phyloP scores from a whole-genome alignment of 1,139 yeast species.

The Waltiozyma sp. region DNA sequence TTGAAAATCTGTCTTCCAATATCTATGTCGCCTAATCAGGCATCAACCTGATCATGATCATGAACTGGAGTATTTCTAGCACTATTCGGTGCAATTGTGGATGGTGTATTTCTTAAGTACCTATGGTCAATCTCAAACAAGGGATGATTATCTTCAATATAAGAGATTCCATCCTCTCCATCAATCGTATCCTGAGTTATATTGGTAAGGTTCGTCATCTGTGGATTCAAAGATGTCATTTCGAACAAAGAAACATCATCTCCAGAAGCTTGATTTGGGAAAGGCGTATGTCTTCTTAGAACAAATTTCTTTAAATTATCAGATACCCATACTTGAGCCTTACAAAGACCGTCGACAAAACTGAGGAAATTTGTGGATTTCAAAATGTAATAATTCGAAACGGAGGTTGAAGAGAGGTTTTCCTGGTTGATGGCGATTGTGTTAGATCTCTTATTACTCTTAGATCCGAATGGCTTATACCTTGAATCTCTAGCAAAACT shows the following conservation, averaged over 20 bases:
- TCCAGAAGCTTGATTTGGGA: not conserved
- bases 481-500: slow-evolving; percentile 9
- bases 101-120: slow-evolving; percentile 17
- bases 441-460: slow-evolving; percentile 1
- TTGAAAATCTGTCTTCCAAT: too few species aligned
- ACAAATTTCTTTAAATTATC: not conserved
- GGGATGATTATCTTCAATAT: slow-evolving; percentile 17
- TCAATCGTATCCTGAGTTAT: slow-evolving; percentile 4
- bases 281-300: not conserved
- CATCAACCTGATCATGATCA: not conserved
- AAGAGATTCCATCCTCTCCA: slow-evolving; percentile 5
- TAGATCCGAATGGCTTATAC: slow-evolving; percentile 6
- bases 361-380: slow-evolving; percentile 13
- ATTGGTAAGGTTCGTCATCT: slow-evolving; percentile 2
- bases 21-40: too few species aligned
- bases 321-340: not conserved
- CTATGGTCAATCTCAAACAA: slow-evolving; percentile 17
- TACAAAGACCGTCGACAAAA: slow-evolving; percentile 5
- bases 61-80: slow-evolving; percentile 8
- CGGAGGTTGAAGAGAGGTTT: not conserved
- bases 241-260: slow-evolving; percentile 5
- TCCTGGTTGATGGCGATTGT: not conserved
- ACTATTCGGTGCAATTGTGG: slow-evolving; percentile 9
- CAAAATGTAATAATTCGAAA: slow-evolving; percentile 10
- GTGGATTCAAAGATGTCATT: slow-evolving; percentile 4